Evolutionary conservation across 371 early-diverging fungal species (phyloP).

Genomic region (Mortierella sp.): DNA sequence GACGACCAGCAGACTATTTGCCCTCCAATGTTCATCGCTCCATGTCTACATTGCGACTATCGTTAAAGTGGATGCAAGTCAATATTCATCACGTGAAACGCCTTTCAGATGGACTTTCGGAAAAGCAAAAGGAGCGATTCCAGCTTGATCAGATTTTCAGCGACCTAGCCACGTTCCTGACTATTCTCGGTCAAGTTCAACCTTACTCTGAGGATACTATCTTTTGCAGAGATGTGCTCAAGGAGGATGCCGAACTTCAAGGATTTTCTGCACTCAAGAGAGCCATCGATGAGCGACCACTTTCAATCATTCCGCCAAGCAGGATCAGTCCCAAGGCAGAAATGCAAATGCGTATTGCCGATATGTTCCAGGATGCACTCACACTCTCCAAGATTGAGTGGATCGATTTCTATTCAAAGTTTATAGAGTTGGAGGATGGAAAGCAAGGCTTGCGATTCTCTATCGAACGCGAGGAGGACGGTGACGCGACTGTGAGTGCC

Average conservation of each 20-base stretch:
- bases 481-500: conserved; percentile 16
- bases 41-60: conserved; percentile 46
- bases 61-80: conserved; percentile 55
- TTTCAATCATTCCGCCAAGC: conserved; percentile 49
- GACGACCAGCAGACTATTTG: conserved; percentile 43
- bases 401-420: conserved; percentile 35
- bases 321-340: conserved; percentile 51
- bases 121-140: conserved; percentile 33
- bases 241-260: conserved; percentile 56
- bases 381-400: conserved; percentile 30
- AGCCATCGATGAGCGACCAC: conserved; percentile 53
- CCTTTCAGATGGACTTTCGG: conserved; percentile 40
- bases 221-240: conserved; percentile 55
- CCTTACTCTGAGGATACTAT: conserved; percentile 37
- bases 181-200: conserved; percentile 23
- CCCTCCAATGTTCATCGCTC: conserved; percentile 54
- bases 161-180: conserved; percentile 37
- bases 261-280: conserved; percentile 55
- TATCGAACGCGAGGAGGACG: conserved; percentile 28
- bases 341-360: conserved; percentile 54
- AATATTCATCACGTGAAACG: conserved; percentile 48
- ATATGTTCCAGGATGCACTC: conserved; percentile 53
- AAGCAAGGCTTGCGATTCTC: conserved; percentile 29
- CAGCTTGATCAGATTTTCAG: conserved; percentile 30
- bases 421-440: conserved; percentile 12